Base-by-base conservation (phyloP, 1,139 yeast genomes). In the Blastobotrys aristatus region DNA sequence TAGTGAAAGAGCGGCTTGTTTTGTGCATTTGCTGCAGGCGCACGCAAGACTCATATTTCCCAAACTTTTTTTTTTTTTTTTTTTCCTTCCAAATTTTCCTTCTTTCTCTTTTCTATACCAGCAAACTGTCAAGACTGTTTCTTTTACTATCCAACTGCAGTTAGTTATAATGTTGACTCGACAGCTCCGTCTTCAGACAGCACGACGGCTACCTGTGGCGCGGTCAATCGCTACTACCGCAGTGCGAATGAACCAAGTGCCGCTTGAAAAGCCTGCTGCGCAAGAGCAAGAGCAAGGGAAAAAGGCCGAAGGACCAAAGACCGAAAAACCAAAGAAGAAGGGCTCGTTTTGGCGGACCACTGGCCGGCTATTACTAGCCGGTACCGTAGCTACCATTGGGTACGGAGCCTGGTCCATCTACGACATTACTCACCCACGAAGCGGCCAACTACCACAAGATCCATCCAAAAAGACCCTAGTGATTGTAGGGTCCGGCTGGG, bases 401-500 rank as follows among this genome's bases (percentile, higher is more conserved):
- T 58, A 58, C 49, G 55, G 60, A 44, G 69, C 65, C 14, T 67
- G 62, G 51, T 55, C 59, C 30, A 60, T 69, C 54, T 69, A 67
- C 53, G 61, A 60, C 37, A 60, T 60, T 21, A 59, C 68, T 41
- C 66, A 67, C 52, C 74, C 73, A 18, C 48, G 50, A 31, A 63
- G 60, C 8, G 63, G 60, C 48, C 74, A 70, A 55, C 46, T 53
- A 16, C 67, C 67, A 16, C 63, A 68, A 7, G 69, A 65, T 53
- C 65, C 86, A 51, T 79, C 83, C 65, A 87, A 86, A 75, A 90
- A 90, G 73, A 88, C 90, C 40, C 71, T 90, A 62, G 95, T 90
- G 48, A 81, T 90, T 56, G 76, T 90, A 59, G 97, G 97, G 51
- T 80, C 95, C 39, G 97, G 97, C 50, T 90, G 97, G 97, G 97